Evolutionary conservation across 2,329 filamentous ascomycete genomes (phyloP), one percentile per base, ranked within the genome.

Genomic region (Calonectria pteridis): DNA sequence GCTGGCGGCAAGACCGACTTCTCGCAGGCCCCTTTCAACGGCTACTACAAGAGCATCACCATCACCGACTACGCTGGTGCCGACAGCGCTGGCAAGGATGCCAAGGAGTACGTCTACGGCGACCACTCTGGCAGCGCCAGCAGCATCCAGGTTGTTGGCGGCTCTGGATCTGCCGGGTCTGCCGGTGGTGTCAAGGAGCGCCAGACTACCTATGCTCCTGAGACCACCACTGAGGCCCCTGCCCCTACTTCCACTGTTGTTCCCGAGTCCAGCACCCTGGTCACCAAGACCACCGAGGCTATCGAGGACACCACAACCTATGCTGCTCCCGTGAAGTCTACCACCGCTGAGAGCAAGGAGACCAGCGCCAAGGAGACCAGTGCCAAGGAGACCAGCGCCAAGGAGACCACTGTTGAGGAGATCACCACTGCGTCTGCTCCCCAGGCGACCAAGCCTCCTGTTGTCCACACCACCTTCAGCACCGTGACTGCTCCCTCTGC

Each of bases 1-100:
- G 91, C 91, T 70, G 93, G 92, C 76, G 93, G 93, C 73, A 81
- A 81, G 78, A 84, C 86, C 76, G 84, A 91, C 81, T 91, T 90
- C 81, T 78, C 77, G 77, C 77, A 89, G 78, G 88, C 83, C 73
- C 90, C 90, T 72, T 91, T 89, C 85, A 81, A 83, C 68, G 90
- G 85, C 79, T 88, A 88, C 86, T 91, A 91, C 89, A 86, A 90
- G 86, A 87, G 84, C 80, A 82, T 91, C 77, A 87, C 83, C 76
- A 88, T 92, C 75, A 81, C 84, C 78, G 89, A 92, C 85, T 90
- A 88, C 84, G 85, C 86, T 80, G 89, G 89, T 81, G 87, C 87
- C 75, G 81, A 83, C 69, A 84, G 84, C 66, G 80, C 85, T 71
- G 82, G 81, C 73, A 64, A 76, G 70, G 76, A 84, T 68, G 87